Evolutionary conservation across 768 basidiomycete species (phyloP), one percentile per base, ranked within the genome.

Genomic region (Leccinellum albellum): DNA sequence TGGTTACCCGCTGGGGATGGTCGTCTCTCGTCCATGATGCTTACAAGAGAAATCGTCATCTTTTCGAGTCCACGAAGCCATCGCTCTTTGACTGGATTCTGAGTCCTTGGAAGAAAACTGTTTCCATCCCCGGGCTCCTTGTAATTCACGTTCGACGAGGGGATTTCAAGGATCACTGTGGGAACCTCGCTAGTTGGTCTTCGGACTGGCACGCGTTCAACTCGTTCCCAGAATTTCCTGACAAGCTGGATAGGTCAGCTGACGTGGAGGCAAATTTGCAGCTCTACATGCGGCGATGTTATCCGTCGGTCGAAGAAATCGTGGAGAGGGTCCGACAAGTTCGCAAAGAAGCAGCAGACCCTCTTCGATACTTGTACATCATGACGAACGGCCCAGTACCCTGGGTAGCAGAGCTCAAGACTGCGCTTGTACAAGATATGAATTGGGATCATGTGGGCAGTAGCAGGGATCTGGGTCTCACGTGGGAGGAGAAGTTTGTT

Each of bases 111-210:
- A 20, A 40, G 28, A 58, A 65, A 50, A 48, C 50, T 13, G 6
- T 52, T 3, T 62, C 64, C 8, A 68, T 79, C 31, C 63, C 73
- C 0, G 78, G 81, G 20, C 70, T 82, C 1, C 70, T 83, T 6
- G 82, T 76, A 5, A 63, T 83, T 7, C 82, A 83, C 61, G 66
- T 82, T 44, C 79, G 82, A 1, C 71, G 81, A 31, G 82, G 82
- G 12, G 82, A 82, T 64, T 83, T 74, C 60, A 49, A 72, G 28
- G 59, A 70, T 4, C 82, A 83, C 64, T 84, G 82, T 66, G 49
- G 51, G 7, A 55, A 69, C 54, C 72, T 83, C 32, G 70, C 70
- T 2, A 58, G 68, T 49, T 74, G 72, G 66, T 51, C 52, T 6
- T 61, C 75, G 3, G 64, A 66, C 3, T 82, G 73, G 74, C 70